Evolutionary conservation across 306 rosid species (phyloP), one percentile per base, ranked within the genome.

Genomic region (Cucurbita moschata): DNA sequence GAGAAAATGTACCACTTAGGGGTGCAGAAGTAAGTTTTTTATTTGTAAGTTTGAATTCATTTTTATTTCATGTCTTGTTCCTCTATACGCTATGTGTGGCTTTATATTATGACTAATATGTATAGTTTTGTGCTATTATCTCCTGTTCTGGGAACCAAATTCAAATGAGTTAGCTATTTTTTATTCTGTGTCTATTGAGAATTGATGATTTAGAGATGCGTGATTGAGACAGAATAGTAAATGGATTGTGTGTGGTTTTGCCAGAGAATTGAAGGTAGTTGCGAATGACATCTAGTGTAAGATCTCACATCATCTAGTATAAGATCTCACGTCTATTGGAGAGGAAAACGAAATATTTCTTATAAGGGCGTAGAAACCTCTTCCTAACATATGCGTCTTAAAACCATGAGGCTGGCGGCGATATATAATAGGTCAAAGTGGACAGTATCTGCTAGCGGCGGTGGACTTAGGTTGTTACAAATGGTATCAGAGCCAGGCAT

Each of bases 1-100:
- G 97, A 92, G 75, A 89, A 80, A 65, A 89, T 86, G 86, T 86
- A 81, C 75, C 86, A 79, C 71, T 53, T 83, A 77, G 90, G 89
- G 13, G 87, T 86, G 68, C 81, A 81, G 63, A 92, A 85, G 97
- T 92, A 80, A 75, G 85, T 12, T 6, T 67, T 23, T 43, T 53
- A 37, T 77, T 43, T 58, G 67, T 49, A 65, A 39, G 39, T 67
- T 54, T 18, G 13, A 8, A 14, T 71, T 26, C 60, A 15, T 30
- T 50, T 1, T 6, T 39, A 30, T 44, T 67, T 67, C 15, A 10
- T 43, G n/a, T 43, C 37, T 42, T 23, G 30, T 44, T 23, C 55
- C 13, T 50, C 38, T 19, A 21, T 47, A 7, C 15, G 23, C 47
- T 46, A 16, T 19, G 55, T 46, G 56, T 67, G 30, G n/a, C 26